These are phyloP conservation scores for Elsinoe perseae DNA, from an alignment of 2,329 filamentous ascomycete species.

Conservation along the genomic window DNA sequence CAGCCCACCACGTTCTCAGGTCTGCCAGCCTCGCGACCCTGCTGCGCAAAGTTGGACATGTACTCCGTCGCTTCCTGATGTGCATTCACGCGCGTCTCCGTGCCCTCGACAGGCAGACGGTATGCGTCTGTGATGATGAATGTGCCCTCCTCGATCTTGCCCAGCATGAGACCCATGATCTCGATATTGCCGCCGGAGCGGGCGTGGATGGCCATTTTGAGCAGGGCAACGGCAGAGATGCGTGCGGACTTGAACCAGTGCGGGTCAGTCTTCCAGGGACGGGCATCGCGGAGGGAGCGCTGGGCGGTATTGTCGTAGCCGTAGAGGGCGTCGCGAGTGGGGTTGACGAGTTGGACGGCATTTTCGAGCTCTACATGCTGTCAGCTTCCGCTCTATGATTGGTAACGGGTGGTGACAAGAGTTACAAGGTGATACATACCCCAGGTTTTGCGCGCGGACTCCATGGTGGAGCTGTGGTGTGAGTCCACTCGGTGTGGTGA, in stretches of 20 bases:
- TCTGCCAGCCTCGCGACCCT: slow-evolving; percentile 66
- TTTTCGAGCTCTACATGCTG: slow-evolving; percentile 70
- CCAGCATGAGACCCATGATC: slow-evolving; percentile 97
- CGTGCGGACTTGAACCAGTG: slow-evolving; percentile 89
- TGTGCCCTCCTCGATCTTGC: slow-evolving; percentile 75
- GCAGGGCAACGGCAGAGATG: slow-evolving; percentile 83
- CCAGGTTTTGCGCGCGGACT: slow-evolving; percentile 20
- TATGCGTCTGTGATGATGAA: slow-evolving; percentile 94
- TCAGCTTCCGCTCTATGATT: neutral
- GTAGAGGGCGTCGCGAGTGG: slow-evolving; percentile 85
- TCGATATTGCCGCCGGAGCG: slow-evolving; percentile 88
- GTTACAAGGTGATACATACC: neutral
- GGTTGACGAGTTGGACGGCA: slow-evolving; percentile 69
- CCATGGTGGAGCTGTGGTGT: slow-evolving; percentile 21
- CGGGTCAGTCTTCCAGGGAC: slow-evolving; percentile 71
- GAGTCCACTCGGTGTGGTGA: slow-evolving; percentile 4
- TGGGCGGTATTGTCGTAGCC: slow-evolving; percentile 64
- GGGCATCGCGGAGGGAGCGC: slow-evolving; percentile 54
- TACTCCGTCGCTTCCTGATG: slow-evolving; percentile 96
- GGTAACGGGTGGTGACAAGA: slow-evolving; percentile 11
- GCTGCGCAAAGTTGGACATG: slow-evolving; percentile 75
- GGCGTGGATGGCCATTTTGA: slow-evolving; percentile 99
- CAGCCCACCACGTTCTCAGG: slow-evolving; percentile 92
- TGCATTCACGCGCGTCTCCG: slow-evolving; percentile 96
- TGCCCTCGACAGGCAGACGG: slow-evolving; percentile 88